A percentile compares a stretch with the other conserved stretches of the same genome.
phyloP scores from a whole-genome alignment of 2,329 filamentous ascomycete species.

The Colletotrichum gigasporum region DNA sequence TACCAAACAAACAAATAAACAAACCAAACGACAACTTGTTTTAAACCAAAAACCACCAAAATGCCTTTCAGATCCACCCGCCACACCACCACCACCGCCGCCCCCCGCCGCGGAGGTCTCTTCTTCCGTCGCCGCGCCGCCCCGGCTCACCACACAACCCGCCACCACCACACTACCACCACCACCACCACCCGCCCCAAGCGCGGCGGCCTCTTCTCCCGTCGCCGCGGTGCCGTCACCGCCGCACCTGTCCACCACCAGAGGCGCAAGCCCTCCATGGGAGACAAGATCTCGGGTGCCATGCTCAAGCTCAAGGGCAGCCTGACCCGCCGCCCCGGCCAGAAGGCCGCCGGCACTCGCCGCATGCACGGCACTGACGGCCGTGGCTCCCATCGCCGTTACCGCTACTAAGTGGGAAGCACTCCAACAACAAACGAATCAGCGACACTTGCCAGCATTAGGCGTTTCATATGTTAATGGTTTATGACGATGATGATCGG shows the following conservation, averaged over 20 bases:
- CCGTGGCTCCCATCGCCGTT: constrained; percentile 58
- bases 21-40: background rate
- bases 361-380: constrained; percentile 81
- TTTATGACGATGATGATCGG: constrained; percentile 4
- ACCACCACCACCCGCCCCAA: constrained; percentile 53
- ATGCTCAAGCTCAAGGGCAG: constrained; percentile 78
- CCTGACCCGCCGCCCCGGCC: constrained; percentile 72
- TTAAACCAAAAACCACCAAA: constrained; percentile 29
- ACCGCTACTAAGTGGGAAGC: constrained; percentile 31
- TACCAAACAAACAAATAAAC: constrained; percentile 12
- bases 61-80: constrained; percentile 44
- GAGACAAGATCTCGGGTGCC: constrained; percentile 82
- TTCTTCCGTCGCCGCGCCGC: constrained; percentile 37
- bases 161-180: constrained; percentile 31
- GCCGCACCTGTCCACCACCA: constrained; percentile 65
- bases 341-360: constrained; percentile 75
- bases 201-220: constrained; percentile 50
- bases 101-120: constrained; percentile 31
- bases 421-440: background rate
- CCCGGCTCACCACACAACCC: constrained; percentile 35
- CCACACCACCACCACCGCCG: constrained; percentile 33
- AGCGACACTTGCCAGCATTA: background rate
- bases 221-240: constrained; percentile 39
- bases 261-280: constrained; percentile 72
- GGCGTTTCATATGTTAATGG: background rate